These are phyloP conservation scores for Punica granatum DNA, from an alignment of 345 rosid species.

Conservation along the genomic window DNA sequence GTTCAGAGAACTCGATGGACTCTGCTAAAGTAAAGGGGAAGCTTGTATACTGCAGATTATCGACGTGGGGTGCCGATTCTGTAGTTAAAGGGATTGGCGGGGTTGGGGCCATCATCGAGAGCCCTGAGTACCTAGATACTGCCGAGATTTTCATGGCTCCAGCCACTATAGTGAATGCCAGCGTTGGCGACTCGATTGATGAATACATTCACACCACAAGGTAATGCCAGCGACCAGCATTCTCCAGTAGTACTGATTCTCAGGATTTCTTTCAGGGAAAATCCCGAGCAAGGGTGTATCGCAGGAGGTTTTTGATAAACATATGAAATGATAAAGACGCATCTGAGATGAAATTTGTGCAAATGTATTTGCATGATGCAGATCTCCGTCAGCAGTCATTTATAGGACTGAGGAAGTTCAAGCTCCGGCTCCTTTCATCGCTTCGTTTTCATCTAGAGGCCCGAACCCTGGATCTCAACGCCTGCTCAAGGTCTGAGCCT, in stretches of 20 bases:
- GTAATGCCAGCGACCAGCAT: constrained; percentile 19
- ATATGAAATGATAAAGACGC: no score
- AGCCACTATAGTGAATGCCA: constrained; percentile 51
- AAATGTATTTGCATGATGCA: constrained; percentile 11
- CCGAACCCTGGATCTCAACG: constrained; percentile 68
- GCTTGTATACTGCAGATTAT: constrained; percentile 49
- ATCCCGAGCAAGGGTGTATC: not conserved
- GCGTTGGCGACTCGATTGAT: constrained; percentile 35
- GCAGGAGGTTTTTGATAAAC: not conserved
- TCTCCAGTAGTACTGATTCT: no score
- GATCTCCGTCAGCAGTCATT: constrained; percentile 70
- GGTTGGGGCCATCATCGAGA: constrained; percentile 44
- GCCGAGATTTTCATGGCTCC: constrained; percentile 81
- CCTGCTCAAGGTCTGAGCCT: constrained; percentile 56
- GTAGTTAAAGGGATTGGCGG: constrained; percentile 61
- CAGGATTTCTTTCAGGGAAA: not conserved
- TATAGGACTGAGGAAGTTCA: constrained; percentile 41
- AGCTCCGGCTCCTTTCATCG: constrained; percentile 62
- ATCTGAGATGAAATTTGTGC: not conserved
- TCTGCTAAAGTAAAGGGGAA: constrained; percentile 63
- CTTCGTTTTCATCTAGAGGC: constrained; percentile 89
- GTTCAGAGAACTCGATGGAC: constrained; percentile 50
- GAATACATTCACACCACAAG: constrained; percentile 57
- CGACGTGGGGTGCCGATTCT: constrained; percentile 45
- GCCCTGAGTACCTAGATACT: constrained; percentile 47